Conservation (phyloP, 345 rosid species). For the Pugionium dolabratum region DNA sequence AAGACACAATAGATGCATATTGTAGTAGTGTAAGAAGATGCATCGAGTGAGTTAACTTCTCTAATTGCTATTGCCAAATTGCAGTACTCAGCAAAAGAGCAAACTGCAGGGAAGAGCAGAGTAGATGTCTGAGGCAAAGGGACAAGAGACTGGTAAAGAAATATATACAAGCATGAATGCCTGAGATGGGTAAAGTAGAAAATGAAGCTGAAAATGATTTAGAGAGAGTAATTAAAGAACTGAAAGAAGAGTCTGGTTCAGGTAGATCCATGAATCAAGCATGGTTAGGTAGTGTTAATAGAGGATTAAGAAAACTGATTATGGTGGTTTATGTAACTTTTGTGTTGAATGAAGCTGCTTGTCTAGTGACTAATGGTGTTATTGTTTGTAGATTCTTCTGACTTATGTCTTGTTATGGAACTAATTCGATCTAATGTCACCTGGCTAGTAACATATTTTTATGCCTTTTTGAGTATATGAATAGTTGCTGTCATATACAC, state of each 20-base stretch:
- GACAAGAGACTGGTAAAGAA: no score
- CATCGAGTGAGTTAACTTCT: slow-evolving; percentile 51
- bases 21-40: slow-evolving; percentile 38
- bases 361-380: not conserved
- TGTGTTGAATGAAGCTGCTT: not conserved
- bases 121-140: no score
- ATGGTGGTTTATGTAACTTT: no score
- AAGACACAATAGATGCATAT: slow-evolving; percentile 55
- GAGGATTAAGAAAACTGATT: no score
- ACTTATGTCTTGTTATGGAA: slow-evolving; percentile 27
- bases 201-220: not conserved
- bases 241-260: not conserved
- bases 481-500: not conserved
- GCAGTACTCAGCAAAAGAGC: not conserved
- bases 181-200: not conserved
- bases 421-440: slow-evolving; percentile 27
- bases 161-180: not conserved
- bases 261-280: not conserved
- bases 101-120: not conserved
- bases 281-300: not conserved
- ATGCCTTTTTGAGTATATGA: not conserved
- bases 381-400: slow-evolving; percentile 17
- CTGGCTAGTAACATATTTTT: slow-evolving; percentile 5
- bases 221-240: not conserved
- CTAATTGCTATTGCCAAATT: not conserved